Conservation (phyloP, 2,329 filamentous ascomycete species). For the Pseudocercospora ulei region DNA sequence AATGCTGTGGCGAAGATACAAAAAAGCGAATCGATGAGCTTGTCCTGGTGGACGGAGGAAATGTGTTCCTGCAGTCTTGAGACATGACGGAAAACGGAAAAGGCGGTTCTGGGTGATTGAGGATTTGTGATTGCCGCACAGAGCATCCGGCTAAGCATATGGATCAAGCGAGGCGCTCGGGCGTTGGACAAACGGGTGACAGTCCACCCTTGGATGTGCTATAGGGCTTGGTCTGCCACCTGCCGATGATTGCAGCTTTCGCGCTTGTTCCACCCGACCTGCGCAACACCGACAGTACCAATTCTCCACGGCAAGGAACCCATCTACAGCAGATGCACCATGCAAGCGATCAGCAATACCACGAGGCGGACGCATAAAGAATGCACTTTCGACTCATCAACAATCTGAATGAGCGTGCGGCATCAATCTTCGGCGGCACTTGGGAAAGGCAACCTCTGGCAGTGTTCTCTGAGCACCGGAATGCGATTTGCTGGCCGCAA, state of each 20-base stretch:
- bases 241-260: slow-evolving; percentile 7
- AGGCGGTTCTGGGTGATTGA: not conserved
- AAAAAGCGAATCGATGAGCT: slow-evolving; percentile 49
- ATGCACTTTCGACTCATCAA: too few relatives aligned
- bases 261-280: too few relatives aligned
- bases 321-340: too few relatives aligned
- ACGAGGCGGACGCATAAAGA: not conserved
- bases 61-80: slow-evolving; percentile 37
- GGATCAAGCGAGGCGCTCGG: slow-evolving; percentile 10
- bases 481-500: too few relatives aligned
- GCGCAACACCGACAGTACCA: too few relatives aligned
- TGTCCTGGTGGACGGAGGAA: slow-evolving; percentile 52
- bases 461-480: too few relatives aligned
- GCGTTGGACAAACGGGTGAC: slow-evolving; percentile 8
- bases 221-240: slow-evolving; percentile 9
- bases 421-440: too few relatives aligned
- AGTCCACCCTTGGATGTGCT: slow-evolving; percentile 5
- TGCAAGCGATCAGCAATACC: not conserved
- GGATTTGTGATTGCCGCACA: slow-evolving; percentile 4
- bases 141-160: slow-evolving; percentile 6
- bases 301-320: too few relatives aligned
- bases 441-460: too few relatives aligned
- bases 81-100: not conserved
- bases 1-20: slow-evolving; percentile 47
- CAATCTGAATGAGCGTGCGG: too few relatives aligned